phyloP scores from a whole-genome alignment of 2,329 filamentous ascomycete genomes.

The Penicillium occitanis region DNA sequence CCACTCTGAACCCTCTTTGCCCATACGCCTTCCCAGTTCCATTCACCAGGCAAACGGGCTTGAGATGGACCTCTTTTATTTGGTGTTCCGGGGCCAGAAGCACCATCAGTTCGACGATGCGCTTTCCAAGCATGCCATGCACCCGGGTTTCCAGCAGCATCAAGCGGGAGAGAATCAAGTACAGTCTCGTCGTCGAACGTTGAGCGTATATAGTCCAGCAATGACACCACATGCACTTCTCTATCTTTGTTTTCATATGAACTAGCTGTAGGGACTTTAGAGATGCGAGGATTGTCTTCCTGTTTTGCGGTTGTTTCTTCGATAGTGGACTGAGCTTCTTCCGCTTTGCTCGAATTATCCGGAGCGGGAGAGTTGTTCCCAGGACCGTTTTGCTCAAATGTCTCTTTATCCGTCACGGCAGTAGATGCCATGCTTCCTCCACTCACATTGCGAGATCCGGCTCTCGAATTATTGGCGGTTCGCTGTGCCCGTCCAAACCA shows the following conservation, averaged over 20 bases:
- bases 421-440: slow-evolving; percentile 34
- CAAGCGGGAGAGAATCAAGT: slow-evolving; percentile 74
- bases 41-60: slow-evolving; percentile 69
- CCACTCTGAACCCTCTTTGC: slow-evolving; percentile 81
- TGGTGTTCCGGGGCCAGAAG: slow-evolving; percentile 21
- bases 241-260: slow-evolving; percentile 32
- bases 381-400: neutral
- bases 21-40: slow-evolving; percentile 99
- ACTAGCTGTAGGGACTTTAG: slow-evolving; percentile 22
- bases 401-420: neutral
- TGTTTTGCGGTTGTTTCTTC: neutral
- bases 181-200: slow-evolving; percentile 76
- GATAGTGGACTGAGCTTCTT: neutral
- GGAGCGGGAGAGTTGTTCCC: slow-evolving; percentile 17
- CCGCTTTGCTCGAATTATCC: slow-evolving; percentile 14
- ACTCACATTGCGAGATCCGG: slow-evolving; percentile 46
- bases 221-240: slow-evolving; percentile 60
- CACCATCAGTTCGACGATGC: slow-evolving; percentile 55
- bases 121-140: slow-evolving; percentile 93
- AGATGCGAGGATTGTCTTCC: slow-evolving; percentile 13
- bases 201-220: slow-evolving; percentile 78
- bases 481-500: slow-evolving; percentile 72
- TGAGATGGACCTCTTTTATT: slow-evolving; percentile 48
- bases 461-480: slow-evolving; percentile 37
- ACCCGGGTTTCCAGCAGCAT: slow-evolving; percentile 82